Evolutionary conservation across 1,284 basidiomycete genomes (phyloP), one percentile per base, ranked within the genome.

Genomic region (Ceratobasidium papillatum): DNA sequence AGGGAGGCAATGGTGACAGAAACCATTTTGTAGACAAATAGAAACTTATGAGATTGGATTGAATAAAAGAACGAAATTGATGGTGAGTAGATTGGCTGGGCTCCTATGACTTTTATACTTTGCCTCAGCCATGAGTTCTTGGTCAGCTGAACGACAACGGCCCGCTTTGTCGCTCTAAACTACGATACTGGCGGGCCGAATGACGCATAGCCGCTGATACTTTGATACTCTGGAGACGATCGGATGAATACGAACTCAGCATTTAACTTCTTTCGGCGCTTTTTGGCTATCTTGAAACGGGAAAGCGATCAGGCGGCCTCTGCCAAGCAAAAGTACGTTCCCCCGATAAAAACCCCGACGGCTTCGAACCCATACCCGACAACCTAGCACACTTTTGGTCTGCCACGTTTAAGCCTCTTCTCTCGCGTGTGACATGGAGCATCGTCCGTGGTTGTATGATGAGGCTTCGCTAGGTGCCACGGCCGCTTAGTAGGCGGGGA

Each of bases 21-120:
- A 47, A 69, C 66, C 66, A 69, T 69, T 38, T 32, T 56, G 49
- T 22, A 7, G 27, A n/a, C n/a, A n/a, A 51, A 19, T 47, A 47
- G 7, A 43, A 27, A 63, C 30, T 17, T 25, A 25, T 17, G 9
- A 2, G 38, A 17, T 30, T 22, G 47, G 30, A 47, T n/a, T 47
- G n/a, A n/a, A 41, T 22, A 27, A 63, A 17, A 1, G 27, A 63
- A 17, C 14, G 61, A 63, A 63, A 41, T n/a, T 47, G 61, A 47
- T 63, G 61, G 25, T 45, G 61, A 14, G 25, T 47, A 27, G 38
- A 12, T 17, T 17, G 41, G 19, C 9, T 11, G 41, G 12, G 17
- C 30, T 17, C n/a, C 19, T 4, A 2, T 17, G 34, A 12, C 25
- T 63, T 63, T 63, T 63, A 63, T 63, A 30, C 25, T 19, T 25